Conservation (phyloP, 106 monocot species). For the Agapanthus africanus region DNA sequence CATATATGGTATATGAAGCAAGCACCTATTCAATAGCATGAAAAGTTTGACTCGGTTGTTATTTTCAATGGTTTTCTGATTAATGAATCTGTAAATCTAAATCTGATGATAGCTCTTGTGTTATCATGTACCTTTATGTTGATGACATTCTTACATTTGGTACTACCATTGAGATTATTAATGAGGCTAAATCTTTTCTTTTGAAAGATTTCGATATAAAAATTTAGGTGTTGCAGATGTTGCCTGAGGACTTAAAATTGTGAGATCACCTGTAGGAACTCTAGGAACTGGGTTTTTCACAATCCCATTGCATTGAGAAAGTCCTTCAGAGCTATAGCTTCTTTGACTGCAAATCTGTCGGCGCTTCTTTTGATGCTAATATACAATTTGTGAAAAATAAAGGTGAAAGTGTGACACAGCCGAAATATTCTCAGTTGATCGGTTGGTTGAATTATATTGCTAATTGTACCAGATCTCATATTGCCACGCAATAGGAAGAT, state of each 20-base stretch:
- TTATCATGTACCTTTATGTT: not conserved
- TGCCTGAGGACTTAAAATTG: not conserved
- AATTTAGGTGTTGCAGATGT: not conserved
- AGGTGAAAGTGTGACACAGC: not conserved
- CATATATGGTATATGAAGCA: not conserved
- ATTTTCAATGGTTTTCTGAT: not conserved
- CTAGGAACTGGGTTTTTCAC: no score
- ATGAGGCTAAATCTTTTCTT: not conserved
- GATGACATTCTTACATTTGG: not conserved
- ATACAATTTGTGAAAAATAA: not conserved
- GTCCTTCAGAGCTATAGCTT: not conserved
- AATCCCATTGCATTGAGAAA: not conserved
- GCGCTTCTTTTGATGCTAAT: not conserved
- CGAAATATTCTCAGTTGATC: not conserved
- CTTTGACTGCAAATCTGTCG: not conserved
- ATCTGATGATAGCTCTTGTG: not conserved
- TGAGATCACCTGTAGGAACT: not conserved
- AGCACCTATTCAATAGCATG: not conserved
- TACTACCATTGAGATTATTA: not conserved
- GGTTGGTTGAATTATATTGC: not conserved
- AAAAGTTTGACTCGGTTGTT: not conserved
- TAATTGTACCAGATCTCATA: not conserved
- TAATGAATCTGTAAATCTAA: not conserved
- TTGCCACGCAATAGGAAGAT: not conserved
- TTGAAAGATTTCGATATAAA: slow-evolving; percentile 1